A percentile compares a stretch with the other conserved stretches of the same genome.
These are phyloP conservation scores for Kalmanozyma brasiliensis DNA, from an alignment of 1,284 basidiomycete species.

Conservation along the genomic window DNA sequence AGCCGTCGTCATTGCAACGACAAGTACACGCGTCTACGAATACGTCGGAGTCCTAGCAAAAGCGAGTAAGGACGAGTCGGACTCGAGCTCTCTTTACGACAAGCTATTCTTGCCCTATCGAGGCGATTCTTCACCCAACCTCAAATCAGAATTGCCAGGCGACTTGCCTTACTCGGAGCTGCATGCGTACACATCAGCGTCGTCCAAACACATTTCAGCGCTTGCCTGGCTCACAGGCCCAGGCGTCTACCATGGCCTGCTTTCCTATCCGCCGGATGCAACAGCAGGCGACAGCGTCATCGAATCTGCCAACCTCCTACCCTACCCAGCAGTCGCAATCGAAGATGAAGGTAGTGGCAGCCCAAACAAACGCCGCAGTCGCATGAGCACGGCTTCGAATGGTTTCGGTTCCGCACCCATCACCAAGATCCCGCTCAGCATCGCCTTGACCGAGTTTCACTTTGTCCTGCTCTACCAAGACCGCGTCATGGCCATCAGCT, in stretches of 20 bases:
- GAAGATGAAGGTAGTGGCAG: conserved; percentile 23
- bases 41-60: conserved; percentile 76
- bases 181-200: conserved; percentile 64
- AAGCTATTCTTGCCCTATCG: conserved; percentile 62
- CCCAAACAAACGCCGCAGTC: conserved; percentile 18
- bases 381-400: conserved; percentile 26
- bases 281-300: conserved; percentile 76
- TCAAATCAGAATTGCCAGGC: conserved; percentile 66
- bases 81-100: conserved; percentile 64
- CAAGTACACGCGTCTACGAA: conserved; percentile 89
- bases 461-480: conserved; percentile 87
- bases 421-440: conserved; percentile 71
- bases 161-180: conserved; percentile 68
- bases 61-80: conserved; percentile 75
- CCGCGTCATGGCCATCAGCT: conserved; percentile 80
- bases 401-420: conserved; percentile 19
- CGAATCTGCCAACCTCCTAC: conserved; percentile 74
- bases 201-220: conserved; percentile 10
- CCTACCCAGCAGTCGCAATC: conserved; percentile 57
- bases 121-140: conserved; percentile 49
- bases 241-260: conserved; percentile 59
- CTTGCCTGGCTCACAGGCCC: conserved; percentile 56
- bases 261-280: conserved; percentile 66
- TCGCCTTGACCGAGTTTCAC: conserved; percentile 90
- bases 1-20: conserved; percentile 79